Evolutionary conservation across 306 rosid genomes (phyloP), one percentile per base, ranked within the genome.

Genomic region (Glycine tomentella): DNA sequence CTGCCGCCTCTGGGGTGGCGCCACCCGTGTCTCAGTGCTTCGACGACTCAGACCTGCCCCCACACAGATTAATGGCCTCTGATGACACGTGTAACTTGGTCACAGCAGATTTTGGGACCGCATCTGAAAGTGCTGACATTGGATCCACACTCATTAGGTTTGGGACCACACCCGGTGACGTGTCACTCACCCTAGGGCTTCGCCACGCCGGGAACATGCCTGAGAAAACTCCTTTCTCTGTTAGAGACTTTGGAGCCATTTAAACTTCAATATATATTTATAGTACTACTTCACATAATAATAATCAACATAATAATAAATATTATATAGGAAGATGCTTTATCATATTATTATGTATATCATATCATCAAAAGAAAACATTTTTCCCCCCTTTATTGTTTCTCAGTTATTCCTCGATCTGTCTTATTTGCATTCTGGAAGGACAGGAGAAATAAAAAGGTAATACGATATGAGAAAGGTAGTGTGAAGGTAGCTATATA

Each of bases 161-260:
- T 53, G 99, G 98, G 91, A 83, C 98, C 92, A 89, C 93, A 10
- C 25, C 86, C 7, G 95, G 99, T 72, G 99, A 96, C 73, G 99
- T 96, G 89, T 96, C 99, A 53, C 99, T 95, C 82, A 95, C 99
- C 51, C 75, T 95, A 74, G 99, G 99, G 90, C 87, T 95, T 62
- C 99, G 97, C 86, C 99, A 93, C 55, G 94, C 97, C 63, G 99
- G 99, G 12, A 90, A 93, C 84, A 79, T 88, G 86, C 91, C 31
- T 25, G 97, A 92, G 46, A 87, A 87, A 45, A 64, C 83, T 74
- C 77, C 96, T 82, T 96, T 96, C 92, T 85, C 96, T 3, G 84
- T 90, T 78, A 93, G 92, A 84, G 97, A 95, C 79, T 93, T 90
- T 59, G 94, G 95, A 73, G 90, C 82, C 79, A 89, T 92, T 84